Evolutionary conservation across 1,284 basidiomycete species (phyloP).

Genomic region (Athelia psychrophila): DNA sequence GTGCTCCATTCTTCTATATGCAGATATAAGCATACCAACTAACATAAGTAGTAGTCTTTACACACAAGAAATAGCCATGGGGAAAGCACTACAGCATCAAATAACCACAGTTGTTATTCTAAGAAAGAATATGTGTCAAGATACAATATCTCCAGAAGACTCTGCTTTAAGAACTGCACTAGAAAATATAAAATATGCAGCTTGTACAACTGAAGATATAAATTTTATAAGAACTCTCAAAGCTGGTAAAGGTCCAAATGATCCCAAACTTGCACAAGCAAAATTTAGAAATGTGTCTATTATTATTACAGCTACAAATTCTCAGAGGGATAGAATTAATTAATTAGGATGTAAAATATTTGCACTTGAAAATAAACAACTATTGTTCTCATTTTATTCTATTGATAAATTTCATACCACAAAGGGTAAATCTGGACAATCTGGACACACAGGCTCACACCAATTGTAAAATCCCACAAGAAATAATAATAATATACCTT

Average conservation of each 20-base stretch:
- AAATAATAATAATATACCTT: no score
- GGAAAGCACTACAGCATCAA: constrained; percentile 30
- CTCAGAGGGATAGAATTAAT: constrained; percentile 13
- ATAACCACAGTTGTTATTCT: constrained; percentile 29
- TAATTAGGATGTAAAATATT: constrained; percentile 7
- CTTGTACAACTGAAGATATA: constrained; percentile 14
- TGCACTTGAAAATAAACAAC: constrained; percentile 8
- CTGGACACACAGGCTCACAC: no score
- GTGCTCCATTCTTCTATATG: constrained; percentile 16
- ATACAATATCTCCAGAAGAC: constrained; percentile 4
- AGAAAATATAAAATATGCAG: constrained; percentile 13
- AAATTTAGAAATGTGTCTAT: constrained; percentile 12
- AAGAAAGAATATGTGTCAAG: constrained; percentile 31
- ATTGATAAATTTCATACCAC: constrained; percentile 21
- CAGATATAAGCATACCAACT: constrained; percentile 9
- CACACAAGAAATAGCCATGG: constrained; percentile 18
- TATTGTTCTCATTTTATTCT: constrained; percentile 25
- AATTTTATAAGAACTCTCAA: constrained; percentile 7
- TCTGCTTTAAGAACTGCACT: constrained; percentile 8
- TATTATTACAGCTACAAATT: constrained; percentile 10
- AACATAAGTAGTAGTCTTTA: constrained; percentile 1
- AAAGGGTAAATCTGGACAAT: no score
- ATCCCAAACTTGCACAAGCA: constrained; percentile 1
- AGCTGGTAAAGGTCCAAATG: background rate
- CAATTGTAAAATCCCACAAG: no score